Evolutionary conservation across 2,329 filamentous ascomycete species (phyloP).

Genomic region (Metarhizium guizhouense): DNA sequence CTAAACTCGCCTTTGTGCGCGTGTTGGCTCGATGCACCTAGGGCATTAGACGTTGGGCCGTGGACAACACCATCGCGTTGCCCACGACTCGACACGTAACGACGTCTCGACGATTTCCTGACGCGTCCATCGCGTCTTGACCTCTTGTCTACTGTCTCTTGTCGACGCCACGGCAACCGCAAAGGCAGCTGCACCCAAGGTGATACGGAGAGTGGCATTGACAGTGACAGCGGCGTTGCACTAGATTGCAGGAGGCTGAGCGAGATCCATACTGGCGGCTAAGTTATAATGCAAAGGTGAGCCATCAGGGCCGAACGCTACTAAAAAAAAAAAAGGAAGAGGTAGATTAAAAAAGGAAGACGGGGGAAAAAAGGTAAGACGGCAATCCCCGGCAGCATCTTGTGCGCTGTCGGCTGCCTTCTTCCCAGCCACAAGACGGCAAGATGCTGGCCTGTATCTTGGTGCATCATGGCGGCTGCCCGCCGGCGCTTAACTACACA

Average conservation of each 20-base stretch:
- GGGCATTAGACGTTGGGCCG: not conserved
- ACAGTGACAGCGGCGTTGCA: not conserved
- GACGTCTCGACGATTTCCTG: not conserved
- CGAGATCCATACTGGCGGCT: constrained; percentile 1
- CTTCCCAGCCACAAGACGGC: not conserved
- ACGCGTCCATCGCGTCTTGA: not conserved
- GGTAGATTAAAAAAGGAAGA: not conserved
- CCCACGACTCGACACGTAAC: not conserved
- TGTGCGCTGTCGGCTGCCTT: not conserved
- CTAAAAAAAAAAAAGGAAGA: not conserved
- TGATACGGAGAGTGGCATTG: not conserved
- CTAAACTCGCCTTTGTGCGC: not conserved
- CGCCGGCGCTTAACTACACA: constrained; percentile 1
- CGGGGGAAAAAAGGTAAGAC: not conserved
- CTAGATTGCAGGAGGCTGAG: not conserved
- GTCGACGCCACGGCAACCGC: not conserved
- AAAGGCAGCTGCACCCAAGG: not conserved
- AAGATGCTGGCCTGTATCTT: not conserved
- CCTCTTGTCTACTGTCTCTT: not conserved
- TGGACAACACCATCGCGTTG: constrained; percentile 8
- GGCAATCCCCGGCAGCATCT: not conserved
- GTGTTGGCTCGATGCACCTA: not conserved
- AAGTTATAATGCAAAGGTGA: not conserved
- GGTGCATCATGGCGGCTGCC: not conserved
- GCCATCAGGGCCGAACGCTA: not conserved